phyloP scores from a whole-genome alignment of 805 yeast genomes.

The Isabelozyma rhagii region DNA sequence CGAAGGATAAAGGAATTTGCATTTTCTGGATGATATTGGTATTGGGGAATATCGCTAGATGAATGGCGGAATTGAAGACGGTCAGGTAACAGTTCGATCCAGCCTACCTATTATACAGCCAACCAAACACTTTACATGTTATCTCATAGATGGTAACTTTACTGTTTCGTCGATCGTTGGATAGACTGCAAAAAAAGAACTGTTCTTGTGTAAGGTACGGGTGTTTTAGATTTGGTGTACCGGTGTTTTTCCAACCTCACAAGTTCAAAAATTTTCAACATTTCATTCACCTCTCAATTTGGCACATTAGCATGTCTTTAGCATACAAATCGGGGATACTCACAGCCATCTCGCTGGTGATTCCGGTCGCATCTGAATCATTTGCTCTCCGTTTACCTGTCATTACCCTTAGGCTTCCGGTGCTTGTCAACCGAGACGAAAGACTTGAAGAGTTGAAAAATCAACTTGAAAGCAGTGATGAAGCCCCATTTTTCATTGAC shows the following conservation, averaged over 20 bases:
- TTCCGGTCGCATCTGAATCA: neutral
- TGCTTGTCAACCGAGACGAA: constrained; percentile 10
- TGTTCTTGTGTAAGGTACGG: neutral
- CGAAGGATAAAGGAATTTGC: too few species aligned
- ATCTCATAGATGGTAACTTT: too few species aligned
- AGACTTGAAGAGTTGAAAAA: constrained; percentile 37
- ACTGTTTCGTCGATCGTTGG: too few species aligned
- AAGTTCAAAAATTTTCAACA: neutral
- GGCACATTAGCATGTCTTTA: neutral
- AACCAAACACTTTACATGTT: too few species aligned
- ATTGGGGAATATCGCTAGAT: too few species aligned
- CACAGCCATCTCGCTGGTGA: neutral
- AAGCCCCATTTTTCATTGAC: constrained; percentile 46
- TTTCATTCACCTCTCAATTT: neutral
- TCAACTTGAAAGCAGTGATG: constrained; percentile 31
- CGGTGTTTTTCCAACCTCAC: neutral
- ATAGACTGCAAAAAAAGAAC: too few species aligned
- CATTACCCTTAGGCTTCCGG: constrained; percentile 1
- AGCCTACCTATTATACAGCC: too few species aligned
- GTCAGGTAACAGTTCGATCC: too few species aligned
- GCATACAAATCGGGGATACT: neutral
- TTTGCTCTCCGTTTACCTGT: constrained; percentile 12
- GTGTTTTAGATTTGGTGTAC: neutral
- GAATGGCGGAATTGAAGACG: too few species aligned
- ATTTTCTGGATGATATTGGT: too few species aligned